A percentile compares a stretch with the other conserved stretches of the same genome.
These are phyloP conservation scores for Colletotrichum lentis DNA, from an alignment of 2,329 filamentous ascomycete species.

Conservation along the genomic window DNA sequence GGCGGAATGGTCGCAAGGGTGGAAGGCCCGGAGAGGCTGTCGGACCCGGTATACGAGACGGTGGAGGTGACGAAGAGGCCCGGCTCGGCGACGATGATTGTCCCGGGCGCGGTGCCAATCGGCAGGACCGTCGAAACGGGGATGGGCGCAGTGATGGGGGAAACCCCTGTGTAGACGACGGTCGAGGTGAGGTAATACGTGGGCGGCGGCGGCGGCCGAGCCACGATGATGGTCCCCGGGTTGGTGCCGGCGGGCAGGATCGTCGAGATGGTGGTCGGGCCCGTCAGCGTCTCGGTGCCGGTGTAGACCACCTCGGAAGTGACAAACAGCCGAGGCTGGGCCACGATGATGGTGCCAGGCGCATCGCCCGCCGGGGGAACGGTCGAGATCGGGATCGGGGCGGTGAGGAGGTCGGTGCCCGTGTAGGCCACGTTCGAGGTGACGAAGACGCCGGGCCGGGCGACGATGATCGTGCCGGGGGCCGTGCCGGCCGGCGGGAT, in stretches of 20 bases:
- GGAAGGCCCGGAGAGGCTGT: neutral
- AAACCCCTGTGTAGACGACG: conserved; percentile 5
- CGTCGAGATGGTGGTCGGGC: conserved; percentile 9
- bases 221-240: conserved; percentile 29
- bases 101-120: conserved; percentile 19
- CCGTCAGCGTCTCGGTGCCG: neutral
- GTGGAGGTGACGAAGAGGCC: conserved; percentile 4
- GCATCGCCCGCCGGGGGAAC: neutral
- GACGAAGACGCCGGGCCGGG: conserved; percentile 18
- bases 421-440: conserved; percentile 27
- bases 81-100: conserved; percentile 15
- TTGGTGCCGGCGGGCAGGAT: conserved; percentile 11
- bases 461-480: conserved; percentile 29
- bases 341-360: neutral
- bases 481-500: conserved; percentile 5
- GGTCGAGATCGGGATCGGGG: neutral
- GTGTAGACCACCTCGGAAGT: conserved; percentile 7
- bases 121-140: conserved; percentile 25
- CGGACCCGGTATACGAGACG: conserved; percentile 2
- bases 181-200: conserved; percentile 24
- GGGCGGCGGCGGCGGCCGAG: conserved; percentile 11
- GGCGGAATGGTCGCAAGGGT: conserved; percentile 19
- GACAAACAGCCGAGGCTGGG: neutral
- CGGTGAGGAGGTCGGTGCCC: neutral
- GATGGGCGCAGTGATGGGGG: conserved; percentile 1